Evolutionary conservation across 1,284 basidiomycete genomes (phyloP).

Genomic region (Laetiporus sulphureus): DNA sequence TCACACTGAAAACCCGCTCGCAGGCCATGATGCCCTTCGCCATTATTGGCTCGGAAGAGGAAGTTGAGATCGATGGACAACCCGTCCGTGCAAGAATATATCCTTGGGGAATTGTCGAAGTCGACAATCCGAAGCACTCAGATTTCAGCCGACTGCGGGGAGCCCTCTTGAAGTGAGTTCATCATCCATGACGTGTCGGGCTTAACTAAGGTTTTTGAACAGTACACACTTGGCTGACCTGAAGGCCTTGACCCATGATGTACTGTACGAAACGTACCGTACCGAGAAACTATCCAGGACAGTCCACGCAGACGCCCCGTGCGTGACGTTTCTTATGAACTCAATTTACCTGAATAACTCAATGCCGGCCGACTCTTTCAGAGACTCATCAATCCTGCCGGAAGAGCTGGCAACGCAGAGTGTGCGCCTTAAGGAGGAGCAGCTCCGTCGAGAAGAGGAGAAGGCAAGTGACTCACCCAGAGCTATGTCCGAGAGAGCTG

Average conservation of each 20-base stretch:
- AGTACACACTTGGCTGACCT: constrained; percentile 94
- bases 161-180: constrained; percentile 79
- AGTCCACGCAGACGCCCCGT: constrained; percentile 82
- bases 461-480: constrained; percentile 46
- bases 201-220: too few relatives aligned
- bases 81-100: constrained; percentile 89
- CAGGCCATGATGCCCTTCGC: constrained; percentile 92
- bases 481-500: not conserved
- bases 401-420: constrained; percentile 97
- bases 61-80: constrained; percentile 90
- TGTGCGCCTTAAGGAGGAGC: constrained; percentile 97
- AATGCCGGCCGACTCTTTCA: constrained; percentile 22
- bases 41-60: constrained; percentile 95
- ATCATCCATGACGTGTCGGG: too few relatives aligned
- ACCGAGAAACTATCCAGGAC: constrained; percentile 96
- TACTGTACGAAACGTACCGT: constrained; percentile 94
- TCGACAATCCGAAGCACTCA: constrained; percentile 98
- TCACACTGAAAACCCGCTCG: constrained; percentile 2
- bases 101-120: constrained; percentile 98
- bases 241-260: constrained; percentile 93
- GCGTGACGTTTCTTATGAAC: constrained; percentile 24
- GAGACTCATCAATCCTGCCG: constrained; percentile 85
- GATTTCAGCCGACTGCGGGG: constrained; percentile 92
- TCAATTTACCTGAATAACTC: not conserved
- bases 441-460: constrained; percentile 95